Evolutionary conservation across 2,329 filamentous ascomycete species (phyloP), one percentile per base, ranked within the genome.

Genomic region (Pestalotiopsis sp.): DNA sequence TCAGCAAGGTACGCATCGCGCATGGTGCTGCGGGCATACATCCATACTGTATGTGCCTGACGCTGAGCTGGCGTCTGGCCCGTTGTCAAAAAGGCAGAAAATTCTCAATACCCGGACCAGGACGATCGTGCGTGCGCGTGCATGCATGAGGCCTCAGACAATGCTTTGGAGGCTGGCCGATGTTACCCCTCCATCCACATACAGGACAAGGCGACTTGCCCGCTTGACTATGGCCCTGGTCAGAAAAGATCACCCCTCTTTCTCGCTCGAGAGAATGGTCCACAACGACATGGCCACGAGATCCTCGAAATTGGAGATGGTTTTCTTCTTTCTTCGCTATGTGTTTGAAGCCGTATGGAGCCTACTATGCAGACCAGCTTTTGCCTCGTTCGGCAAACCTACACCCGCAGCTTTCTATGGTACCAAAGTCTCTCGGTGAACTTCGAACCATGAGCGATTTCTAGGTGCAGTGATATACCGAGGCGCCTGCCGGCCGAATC

Each of bases 201-300:
- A n/a, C 45, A 52, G 17, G 45, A 20, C 45, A 52, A 52, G 45
- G 45, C 45, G 45, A 52, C 45, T 52, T 52, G 45, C 45, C 45
- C 45, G n/a, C 45, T 52, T n/a, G 14, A 36, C 57, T 9, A 36
- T 27, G 20, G 57, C 45, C 45, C 45, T 52, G 45, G 45, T 52
- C 45, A 52, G 45, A 36, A 36, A 25, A 25, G 23, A 59, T 20
- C 27, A 25, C n/a, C 61, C 61, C 61, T 45, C 52, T 45, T 55
- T 65, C 63, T 57, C 63, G 13, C 27, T 17, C 57, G 27, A 14
- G 45, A 41, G 45, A 12, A 38, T 11, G 63, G 45, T 45, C 63
- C 63, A 65, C 63, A 65, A 45, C 63, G 38, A 23, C 17, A 45
- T 38, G 49, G 45, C 63, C 63, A 65, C 63, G 63, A 65, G 63